Percentiles rank a stretch among this genome's conserved stretches.
Conservation (phyloP, 1,139 yeast genomes). For the Lodderomyces elongisporus region DNA sequence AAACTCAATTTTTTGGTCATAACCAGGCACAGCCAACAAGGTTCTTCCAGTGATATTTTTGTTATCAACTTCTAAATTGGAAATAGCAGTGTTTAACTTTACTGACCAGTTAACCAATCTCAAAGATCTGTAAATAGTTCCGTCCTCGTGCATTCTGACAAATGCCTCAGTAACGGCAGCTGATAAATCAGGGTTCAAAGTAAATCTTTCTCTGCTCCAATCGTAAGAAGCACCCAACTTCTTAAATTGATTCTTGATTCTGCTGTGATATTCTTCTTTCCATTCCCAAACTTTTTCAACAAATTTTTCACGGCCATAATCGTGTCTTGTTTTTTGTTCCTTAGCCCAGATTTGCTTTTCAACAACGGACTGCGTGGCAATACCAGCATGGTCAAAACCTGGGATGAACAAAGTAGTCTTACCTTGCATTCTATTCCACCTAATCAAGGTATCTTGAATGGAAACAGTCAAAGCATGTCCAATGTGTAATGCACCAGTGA, state of each 20-base stretch:
- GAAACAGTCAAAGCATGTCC: conserved; percentile 97
- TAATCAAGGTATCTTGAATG: conserved; percentile 86
- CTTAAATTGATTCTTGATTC: conserved; percentile 79
- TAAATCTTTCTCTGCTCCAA: conserved; percentile 92
- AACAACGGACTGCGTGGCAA: conserved; percentile 97
- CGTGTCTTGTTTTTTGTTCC: conserved; percentile 89
- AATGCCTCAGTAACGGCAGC: conserved; percentile 89
- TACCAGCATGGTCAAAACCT: conserved; percentile 99
- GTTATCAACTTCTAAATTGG: conserved; percentile 94
- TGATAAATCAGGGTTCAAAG: conserved; percentile 74
- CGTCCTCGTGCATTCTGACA: conserved; percentile 87
- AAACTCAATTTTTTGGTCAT: conserved; percentile 85
- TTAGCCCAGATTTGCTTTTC: conserved; percentile 93
- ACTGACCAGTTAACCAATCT: conserved; percentile 97
- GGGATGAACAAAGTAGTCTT: conserved; percentile 90
- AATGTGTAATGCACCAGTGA: conserved; percentile 97
- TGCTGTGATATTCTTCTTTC: conserved; percentile 89
- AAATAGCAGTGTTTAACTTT: conserved; percentile 87
- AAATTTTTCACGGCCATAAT: conserved; percentile 88
- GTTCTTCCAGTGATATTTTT: conserved; percentile 84
- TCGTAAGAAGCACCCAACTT: conserved; percentile 95
- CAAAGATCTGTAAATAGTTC: conserved; percentile 89
- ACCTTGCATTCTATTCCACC: conserved; percentile 97
- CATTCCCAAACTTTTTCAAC: conserved; percentile 93
- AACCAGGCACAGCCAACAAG: conserved; percentile 77